A percentile compares a stretch with the other conserved stretches of the same genome.
These are phyloP conservation scores for Colletotrichum sojae DNA, from an alignment of 2,329 filamentous ascomycete species.

Conservation along the genomic window DNA sequence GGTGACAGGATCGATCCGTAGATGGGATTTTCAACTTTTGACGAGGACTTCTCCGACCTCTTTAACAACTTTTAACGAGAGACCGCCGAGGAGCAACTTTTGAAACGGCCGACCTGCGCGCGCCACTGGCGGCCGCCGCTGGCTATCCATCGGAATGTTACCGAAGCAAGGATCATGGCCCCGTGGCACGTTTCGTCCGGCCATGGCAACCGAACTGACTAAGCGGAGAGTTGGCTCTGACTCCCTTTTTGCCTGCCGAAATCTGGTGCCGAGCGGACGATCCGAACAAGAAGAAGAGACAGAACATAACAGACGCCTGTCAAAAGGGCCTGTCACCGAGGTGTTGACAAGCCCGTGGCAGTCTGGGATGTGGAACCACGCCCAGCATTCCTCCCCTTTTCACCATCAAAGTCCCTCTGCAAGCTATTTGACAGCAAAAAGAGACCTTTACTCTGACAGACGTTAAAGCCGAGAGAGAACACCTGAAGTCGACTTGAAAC, in stretches of 20 bases:
- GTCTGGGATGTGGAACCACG: neutral
- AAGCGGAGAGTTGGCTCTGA: conserved; percentile 2
- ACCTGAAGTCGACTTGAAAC: conserved; percentile 37
- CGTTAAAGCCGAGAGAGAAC: conserved; percentile 5
- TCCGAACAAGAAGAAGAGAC: conserved; percentile 7
- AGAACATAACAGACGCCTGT: conserved; percentile 1
- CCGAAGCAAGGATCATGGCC: conserved; percentile 25
- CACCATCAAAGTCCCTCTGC: too few species aligned
- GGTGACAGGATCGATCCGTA: neutral
- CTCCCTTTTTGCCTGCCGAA: conserved; percentile 22
- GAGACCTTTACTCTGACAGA: conserved; percentile 4
- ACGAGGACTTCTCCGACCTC: neutral
- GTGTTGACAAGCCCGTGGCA: conserved; percentile 27
- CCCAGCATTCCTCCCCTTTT: neutral
- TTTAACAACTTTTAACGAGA: neutral
- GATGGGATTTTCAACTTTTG: neutral
- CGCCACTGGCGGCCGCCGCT: neutral
- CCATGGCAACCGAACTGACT: conserved; percentile 16
- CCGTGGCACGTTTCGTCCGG: neutral
- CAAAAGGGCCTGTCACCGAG: conserved; percentile 11
- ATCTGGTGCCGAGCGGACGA: conserved; percentile 21
- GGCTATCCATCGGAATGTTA: conserved; percentile 19
- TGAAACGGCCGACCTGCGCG: neutral
- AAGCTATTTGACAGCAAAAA: too few species aligned
- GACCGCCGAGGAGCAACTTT: neutral